Evolutionary conservation across 306 rosid species (phyloP).

Genomic region (Medicago ruthenica): DNA sequence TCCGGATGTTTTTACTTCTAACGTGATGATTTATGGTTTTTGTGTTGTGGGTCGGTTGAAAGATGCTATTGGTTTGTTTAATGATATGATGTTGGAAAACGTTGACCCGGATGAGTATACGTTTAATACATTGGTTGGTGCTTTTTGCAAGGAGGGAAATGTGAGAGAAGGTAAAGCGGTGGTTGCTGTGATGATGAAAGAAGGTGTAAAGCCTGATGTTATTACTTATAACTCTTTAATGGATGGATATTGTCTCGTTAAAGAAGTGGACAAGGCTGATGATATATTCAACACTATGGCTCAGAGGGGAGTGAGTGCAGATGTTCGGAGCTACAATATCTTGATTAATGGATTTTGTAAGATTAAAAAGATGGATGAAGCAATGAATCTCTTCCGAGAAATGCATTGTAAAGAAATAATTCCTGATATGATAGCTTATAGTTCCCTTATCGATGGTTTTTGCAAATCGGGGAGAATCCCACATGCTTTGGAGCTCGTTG

Average conservation of each 20-base stretch:
- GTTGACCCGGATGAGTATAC: neutral
- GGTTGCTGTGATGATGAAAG: neutral
- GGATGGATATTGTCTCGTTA: neutral
- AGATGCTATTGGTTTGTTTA: neutral
- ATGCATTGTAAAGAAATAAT: neutral
- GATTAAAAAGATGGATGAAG: neutral
- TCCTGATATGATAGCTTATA: neutral
- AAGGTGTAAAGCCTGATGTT: neutral
- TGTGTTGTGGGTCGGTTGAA: neutral
- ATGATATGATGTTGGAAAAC: neutral
- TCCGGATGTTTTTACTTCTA: neutral
- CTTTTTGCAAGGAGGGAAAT: neutral
- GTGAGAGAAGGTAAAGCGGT: neutral
- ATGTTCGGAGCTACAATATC: neutral
- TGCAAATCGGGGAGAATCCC: slow-evolving; percentile 29
- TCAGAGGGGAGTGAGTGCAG: neutral
- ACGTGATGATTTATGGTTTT: neutral
- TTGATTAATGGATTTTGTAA: slow-evolving; percentile 1
- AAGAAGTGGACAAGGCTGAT: neutral
- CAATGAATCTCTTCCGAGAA: neutral
- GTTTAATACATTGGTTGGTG: neutral
- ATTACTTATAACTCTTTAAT: slow-evolving; percentile 3
- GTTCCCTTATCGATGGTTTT: neutral
- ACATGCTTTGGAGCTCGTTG: neutral
- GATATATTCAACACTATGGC: neutral